Base-by-base conservation (phyloP, 192 early-diverging fungal species). In the Dimargaris cristalligena region DNA sequence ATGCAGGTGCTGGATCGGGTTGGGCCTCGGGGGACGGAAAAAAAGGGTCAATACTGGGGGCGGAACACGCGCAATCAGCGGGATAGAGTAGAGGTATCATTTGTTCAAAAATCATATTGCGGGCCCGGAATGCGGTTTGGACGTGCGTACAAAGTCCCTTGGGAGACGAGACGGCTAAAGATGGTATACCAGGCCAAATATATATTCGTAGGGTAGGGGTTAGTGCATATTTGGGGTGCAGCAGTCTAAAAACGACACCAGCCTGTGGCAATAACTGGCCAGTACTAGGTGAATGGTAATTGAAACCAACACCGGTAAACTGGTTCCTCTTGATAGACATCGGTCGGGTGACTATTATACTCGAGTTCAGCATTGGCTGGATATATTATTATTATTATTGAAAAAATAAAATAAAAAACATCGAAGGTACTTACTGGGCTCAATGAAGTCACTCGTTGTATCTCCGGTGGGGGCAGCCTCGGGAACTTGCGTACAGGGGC, bases 21-120 rank as follows among this genome's bases (percentile, higher is more conserved):
- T 31, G 46, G 20, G 34, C 33, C 9, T 55, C 30, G 14, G 34
- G 64, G 52, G 41, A 49, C 20, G 44, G 56, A 23, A 58, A 63
- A 0, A 72, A n/a, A 13, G 63, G 61, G 3, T 44, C 62, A 32
- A 69, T 33, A 50, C 65, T 65, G n/a, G 69, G 52, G 20, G 60
- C 51, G 14, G 65, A 67, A 23, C 68, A 69, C 3, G 74, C 71
- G 50, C 68, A 76, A 3, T 52, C 60, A 10, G 64, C 49, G 8
- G 71, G 74, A 62, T 71, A 88, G 1, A 86, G 34, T 10, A 67
- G 69, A 4, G 85, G 74, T 14, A 85, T 70, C 38, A 81, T 68
- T 63, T 88, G 84, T 58, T 90, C 88, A 70, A 83, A 87, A 16
- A 90, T 74, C 71, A 85, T 82, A 11, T 78, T 60, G 34, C 88